Evolutionary conservation across 768 basidiomycete genomes (phyloP).

Genomic region (Pholiota molesta): DNA sequence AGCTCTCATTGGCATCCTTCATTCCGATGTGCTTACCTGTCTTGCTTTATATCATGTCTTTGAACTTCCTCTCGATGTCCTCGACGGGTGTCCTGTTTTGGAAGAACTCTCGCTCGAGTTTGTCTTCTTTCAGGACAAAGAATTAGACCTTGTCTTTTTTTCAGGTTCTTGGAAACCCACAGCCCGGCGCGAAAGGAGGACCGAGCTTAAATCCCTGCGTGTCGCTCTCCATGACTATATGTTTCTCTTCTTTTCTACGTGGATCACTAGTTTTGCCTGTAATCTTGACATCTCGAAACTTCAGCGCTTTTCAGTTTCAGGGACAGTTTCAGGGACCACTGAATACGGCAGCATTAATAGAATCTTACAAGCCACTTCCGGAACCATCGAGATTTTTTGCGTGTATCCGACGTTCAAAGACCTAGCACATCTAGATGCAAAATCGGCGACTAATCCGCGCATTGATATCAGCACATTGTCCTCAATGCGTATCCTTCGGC

Average conservation of each 20-base stretch:
- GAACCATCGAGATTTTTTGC: slow-evolving; percentile 7
- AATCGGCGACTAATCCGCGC: neutral
- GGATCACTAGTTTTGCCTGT: slow-evolving; percentile 4
- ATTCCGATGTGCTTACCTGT: neutral
- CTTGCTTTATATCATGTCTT: slow-evolving; percentile 4
- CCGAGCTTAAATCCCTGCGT: slow-evolving; percentile 7
- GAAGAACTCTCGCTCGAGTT: slow-evolving; percentile 1
- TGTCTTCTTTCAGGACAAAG: neutral
- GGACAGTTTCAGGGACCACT: neutral
- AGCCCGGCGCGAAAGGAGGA: neutral
- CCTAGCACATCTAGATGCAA: neutral
- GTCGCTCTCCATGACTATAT: neutral
- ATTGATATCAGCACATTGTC: neutral
- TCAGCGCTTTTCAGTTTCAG: neutral
- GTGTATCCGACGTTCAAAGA: slow-evolving; percentile 4
- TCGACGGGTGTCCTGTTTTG: neutral
- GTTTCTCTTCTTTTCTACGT: slow-evolving; percentile 3
- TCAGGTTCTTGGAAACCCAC: no score
- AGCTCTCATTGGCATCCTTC: neutral
- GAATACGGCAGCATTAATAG: slow-evolving; percentile 5
- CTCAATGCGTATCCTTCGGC: neutral
- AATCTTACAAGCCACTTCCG: slow-evolving; percentile 2
- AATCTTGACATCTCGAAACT: neutral
- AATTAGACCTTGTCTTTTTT: neutral
- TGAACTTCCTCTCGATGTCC: slow-evolving; percentile 5